Percentiles rank a stretch among this genome's conserved stretches.
Evolutionary conservation across 139 green algal genomes (phyloP).

Genomic region (Chlorella sp.): DNA sequence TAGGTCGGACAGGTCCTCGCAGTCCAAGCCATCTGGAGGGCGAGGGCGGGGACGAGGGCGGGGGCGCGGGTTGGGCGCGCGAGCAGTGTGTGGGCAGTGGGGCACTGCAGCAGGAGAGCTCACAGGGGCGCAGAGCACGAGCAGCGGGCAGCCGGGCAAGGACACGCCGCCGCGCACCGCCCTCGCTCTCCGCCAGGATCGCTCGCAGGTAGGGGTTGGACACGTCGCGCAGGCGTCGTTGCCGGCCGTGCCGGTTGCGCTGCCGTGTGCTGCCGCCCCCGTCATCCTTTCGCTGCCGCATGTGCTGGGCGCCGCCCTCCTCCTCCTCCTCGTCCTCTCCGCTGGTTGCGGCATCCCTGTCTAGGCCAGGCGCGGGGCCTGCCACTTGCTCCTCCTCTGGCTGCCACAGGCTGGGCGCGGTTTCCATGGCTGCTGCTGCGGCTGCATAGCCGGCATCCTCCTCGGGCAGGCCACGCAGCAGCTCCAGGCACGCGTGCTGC

Average conservation of each 20-base stretch:
- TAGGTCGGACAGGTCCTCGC: conserved; percentile 41
- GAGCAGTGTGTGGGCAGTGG: too few relatives aligned
- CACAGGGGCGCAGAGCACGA: background rate
- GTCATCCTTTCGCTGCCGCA: background rate
- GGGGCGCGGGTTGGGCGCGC: too few relatives aligned
- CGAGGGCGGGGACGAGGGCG: too few relatives aligned
- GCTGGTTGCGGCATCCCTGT: background rate
- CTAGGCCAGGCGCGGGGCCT: background rate
- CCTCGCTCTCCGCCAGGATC: conserved; percentile 30
- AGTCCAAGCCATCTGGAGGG: conserved; percentile 10
- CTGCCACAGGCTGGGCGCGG: conserved; percentile 18
- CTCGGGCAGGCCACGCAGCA: background rate
- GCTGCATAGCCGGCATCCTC: background rate
- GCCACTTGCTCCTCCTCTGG: background rate
- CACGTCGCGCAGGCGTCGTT: conserved; percentile 7
- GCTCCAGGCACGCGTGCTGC: background rate
- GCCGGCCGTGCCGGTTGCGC: background rate
- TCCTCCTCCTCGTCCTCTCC: background rate
- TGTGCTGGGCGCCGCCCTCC: background rate
- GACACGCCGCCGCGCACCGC: conserved; percentile 2
- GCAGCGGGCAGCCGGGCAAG: background rate
- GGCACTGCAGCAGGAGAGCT: too few relatives aligned
- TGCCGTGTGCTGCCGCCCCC: background rate
- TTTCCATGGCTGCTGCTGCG: background rate
- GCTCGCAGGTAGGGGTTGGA: conserved; percentile 30